Percentiles rank a stretch among this genome's conserved stretches.
Evolutionary conservation across 345 rosid genomes (phyloP).

Genomic region (Lagerstroemia speciosa): DNA sequence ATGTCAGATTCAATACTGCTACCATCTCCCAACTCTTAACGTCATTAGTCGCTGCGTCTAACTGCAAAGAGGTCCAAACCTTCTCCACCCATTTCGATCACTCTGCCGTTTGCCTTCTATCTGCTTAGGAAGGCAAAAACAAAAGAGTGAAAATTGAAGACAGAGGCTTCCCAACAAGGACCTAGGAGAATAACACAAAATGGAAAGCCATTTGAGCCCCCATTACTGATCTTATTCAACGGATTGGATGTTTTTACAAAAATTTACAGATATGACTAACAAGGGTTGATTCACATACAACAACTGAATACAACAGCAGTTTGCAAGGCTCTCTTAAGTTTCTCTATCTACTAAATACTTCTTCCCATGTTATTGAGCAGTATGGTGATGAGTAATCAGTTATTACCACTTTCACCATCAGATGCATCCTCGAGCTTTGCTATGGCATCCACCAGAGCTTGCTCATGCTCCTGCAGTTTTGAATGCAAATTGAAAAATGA

Average conservation of each 20-base stretch:
- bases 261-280: neutral
- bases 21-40: neutral
- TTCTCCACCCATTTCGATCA: conserved; percentile 5
- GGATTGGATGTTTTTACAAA: neutral
- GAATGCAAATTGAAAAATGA: neutral
- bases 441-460: conserved; percentile 79
- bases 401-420: conserved; percentile 95
- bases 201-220: neutral
- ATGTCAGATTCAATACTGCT: neutral
- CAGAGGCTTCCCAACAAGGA: neutral
- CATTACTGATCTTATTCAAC: neutral
- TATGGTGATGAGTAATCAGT: conserved; percentile 41
- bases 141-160: conserved; percentile 2
- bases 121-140: conserved; percentile 4
- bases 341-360: neutral
- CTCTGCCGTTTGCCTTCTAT: neutral
- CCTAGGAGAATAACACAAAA: neutral
- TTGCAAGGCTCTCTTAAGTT: neutral
- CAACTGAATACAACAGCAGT: neutral
- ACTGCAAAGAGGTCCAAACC: neutral
- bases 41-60: neutral
- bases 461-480: conserved; percentile 68
- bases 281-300: neutral
- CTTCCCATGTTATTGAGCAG: neutral
- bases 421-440: conserved; percentile 85